Conservation (phyloP, 2,329 filamentous ascomycete species). For the Colletotrichum sp. region DNA sequence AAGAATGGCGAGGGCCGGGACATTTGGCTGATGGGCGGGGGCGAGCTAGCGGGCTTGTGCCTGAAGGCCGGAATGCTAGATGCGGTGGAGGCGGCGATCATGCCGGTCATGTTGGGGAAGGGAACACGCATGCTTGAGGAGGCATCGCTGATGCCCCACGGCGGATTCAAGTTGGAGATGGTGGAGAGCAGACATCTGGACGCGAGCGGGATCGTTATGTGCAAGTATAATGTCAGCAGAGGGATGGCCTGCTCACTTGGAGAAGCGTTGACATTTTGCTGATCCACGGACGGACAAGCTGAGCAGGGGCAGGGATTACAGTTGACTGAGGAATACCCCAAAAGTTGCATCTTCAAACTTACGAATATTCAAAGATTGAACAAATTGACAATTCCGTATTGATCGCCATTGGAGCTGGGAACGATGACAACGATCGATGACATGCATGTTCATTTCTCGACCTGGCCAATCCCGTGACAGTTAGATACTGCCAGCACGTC, state of each 20-base stretch:
- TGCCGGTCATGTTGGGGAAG: constrained; percentile 28
- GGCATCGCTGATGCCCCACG: background rate
- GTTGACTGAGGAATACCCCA: background rate
- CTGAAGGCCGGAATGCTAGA: constrained; percentile 34
- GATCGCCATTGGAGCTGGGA: accelerated
- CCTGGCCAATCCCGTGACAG: background rate
- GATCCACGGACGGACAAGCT: background rate
- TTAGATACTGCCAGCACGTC: accelerated
- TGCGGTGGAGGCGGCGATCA: constrained; percentile 31
- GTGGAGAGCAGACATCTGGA: constrained; percentile 10
- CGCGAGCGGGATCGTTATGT: constrained; percentile 27
- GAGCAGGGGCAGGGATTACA: background rate
- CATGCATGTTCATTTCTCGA: background rate
- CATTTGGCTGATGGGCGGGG: constrained; percentile 42
- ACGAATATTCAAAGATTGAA: background rate
- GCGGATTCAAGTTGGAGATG: constrained; percentile 16
- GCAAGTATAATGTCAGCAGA: constrained; percentile 14
- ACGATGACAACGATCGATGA: background rate
- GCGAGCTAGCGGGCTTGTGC: constrained; percentile 30
- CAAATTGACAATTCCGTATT: background rate
- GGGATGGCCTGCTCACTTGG: constrained; percentile 2
- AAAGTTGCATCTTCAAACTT: background rate
- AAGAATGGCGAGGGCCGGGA: constrained; percentile 28
- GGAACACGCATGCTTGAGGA: constrained; percentile 29
- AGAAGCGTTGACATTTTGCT: background rate